phyloP scores from a whole-genome alignment of 169 alveolate species.

The Plasmodium inui region DNA sequence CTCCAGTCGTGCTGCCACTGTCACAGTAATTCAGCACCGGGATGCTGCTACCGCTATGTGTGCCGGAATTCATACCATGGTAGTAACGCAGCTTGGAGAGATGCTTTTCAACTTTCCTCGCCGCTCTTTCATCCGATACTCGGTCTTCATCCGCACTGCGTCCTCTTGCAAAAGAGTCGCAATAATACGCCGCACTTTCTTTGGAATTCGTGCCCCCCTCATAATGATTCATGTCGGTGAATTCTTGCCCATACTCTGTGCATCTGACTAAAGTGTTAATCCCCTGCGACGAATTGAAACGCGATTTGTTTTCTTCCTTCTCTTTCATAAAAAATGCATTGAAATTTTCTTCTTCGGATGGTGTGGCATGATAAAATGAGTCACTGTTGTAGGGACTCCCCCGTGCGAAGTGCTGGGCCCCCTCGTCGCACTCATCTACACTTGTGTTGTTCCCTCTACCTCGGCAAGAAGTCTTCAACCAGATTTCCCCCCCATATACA shows the following conservation, averaged over 20 bases:
- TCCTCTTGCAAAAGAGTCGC: neutral
- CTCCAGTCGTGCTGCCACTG: neutral
- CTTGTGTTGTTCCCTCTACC: neutral
- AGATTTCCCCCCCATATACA: neutral
- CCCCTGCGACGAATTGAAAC: neutral
- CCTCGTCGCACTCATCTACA: neutral
- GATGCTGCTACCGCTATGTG: neutral
- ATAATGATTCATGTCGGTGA: neutral
- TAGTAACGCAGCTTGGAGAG: neutral
- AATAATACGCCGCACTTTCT: neutral
- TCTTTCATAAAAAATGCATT: neutral
- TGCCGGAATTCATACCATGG: conserved; percentile 13
- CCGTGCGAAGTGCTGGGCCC: neutral
- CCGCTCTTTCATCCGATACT: neutral
- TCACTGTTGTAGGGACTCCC: neutral
- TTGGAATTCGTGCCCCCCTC: neutral
- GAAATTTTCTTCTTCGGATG: conserved; percentile 1
- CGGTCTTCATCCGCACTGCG: neutral
- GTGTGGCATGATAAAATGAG: neutral
- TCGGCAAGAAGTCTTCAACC: neutral
- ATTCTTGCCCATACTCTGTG: neutral
- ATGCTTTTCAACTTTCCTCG: neutral
- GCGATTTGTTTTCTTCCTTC: neutral
- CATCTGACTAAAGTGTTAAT: neutral
- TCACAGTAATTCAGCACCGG: neutral